Evolutionary conservation across 83 land plant species (phyloP), one percentile per base, ranked within the genome.

Genomic region (Diphasiastrum complanatum): DNA sequence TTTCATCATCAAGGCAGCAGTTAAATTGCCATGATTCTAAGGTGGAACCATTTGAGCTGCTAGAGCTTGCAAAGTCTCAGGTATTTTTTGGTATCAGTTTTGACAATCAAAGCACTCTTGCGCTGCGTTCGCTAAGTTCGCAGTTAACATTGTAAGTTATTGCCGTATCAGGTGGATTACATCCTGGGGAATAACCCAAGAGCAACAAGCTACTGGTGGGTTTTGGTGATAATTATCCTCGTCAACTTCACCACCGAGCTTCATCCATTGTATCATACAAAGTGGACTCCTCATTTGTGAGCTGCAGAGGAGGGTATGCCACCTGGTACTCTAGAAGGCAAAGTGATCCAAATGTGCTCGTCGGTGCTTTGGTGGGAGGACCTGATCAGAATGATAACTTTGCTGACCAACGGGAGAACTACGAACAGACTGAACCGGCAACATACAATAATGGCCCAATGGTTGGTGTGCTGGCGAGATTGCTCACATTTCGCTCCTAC

Each of bases 301-400:
- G 62, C 10, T 83, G 91, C 69, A 20, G 66, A 6, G 78, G 43
- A 2, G 91, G 91, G 2, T 83, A 63, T 38, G 61, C 52, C 8
- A 24, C 30, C 19, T 83, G 79, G 76, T 81, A 75, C 72, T 18
- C 61, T 33, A 71, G 50, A 4, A 24, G 70, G 1, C 64, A 64
- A 12, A 63, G 82, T 0, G 78, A 83, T 56, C 91, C 91, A 2
- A 83, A 81, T 50, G 69, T 79, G 12, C 26, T 86, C 18, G 61
- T 50, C 2, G 91, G 91, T 8, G 87, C 79, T 4, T 23, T 86
- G 0, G 87, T 83, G n/a, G 91, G 90, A 10, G 87, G 91, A 0
- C 91, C 91, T 1, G 91, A 78, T 45, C 48, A 20, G 24, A 60
- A 65, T 35, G 87, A 83, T 41, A 59, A 26, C 2, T 86, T 66